Base-by-base conservation (phyloP, 441 rosid genomes). In the Populus trichocarpa region DNA sequence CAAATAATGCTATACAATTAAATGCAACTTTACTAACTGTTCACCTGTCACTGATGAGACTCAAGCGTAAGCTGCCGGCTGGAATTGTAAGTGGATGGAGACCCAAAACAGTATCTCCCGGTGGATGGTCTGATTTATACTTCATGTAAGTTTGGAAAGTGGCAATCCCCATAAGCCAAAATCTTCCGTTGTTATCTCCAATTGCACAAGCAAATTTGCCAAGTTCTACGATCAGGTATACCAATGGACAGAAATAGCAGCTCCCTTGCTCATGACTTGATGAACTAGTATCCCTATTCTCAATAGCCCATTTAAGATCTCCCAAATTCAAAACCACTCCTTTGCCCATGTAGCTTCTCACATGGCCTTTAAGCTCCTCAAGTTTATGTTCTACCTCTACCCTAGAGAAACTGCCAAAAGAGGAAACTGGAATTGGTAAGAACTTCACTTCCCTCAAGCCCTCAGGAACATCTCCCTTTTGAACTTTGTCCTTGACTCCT, bases 21-120 rank as follows among this genome's bases (percentile, higher is more conserved):
- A 30, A 70, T 77, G 38, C 28, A 78, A 74, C 76, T 76, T 76
- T 36, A 77, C 71, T 61, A 66, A 78, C 38, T 66, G 35, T 64
- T 86, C 85, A 95, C 99, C 99, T 91, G 83, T 91, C 88, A 72
- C 90, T 83, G 86, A 84, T 81, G 75, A 93, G 96, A 88, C 92
- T 91, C 85, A 91, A 84, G 68, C 96, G 82, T 59, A 96, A 84
- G 83, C 88, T 89, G 75, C 85, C 89, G 11, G 92, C 81, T 66
- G 99, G 98, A 79, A 96, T 86, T 72, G 93, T 90, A 2, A 96
- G 81, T 69, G 93, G 89, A 78, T 90, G 88, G 32, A 94, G 89
- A 68, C 87, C 87, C 93, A 87, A 92, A 72, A 89, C 57, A 71
- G 80, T 71, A 71, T 88, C 92, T 22, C 86, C 80, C 14, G 90